phyloP scores from a whole-genome alignment of 306 rosid genomes.

The Cucumis hystrix region DNA sequence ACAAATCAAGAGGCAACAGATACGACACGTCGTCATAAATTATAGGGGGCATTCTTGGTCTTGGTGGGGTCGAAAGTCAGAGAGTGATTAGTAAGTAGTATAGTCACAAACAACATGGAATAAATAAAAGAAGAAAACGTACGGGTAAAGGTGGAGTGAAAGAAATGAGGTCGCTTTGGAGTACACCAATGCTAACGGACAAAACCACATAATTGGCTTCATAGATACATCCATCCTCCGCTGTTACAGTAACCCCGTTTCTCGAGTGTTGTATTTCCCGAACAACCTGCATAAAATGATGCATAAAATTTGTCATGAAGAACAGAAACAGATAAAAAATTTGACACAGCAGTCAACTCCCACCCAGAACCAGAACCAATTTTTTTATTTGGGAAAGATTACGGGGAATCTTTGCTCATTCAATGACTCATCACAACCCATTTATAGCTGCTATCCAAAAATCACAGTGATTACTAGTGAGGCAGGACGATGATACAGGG shows the following conservation, averaged over 20 bases:
- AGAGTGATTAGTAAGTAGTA: neutral
- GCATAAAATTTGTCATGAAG: slow-evolving; percentile 6
- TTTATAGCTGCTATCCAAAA: slow-evolving; percentile 10
- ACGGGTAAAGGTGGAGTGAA: slow-evolving; percentile 86
- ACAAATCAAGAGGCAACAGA: slow-evolving; percentile 6
- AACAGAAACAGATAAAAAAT: neutral
- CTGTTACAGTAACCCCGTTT: slow-evolving; percentile 62
- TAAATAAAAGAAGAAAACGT: slow-evolving; percentile 20
- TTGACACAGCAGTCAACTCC: slow-evolving; percentile 17
- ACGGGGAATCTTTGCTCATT: slow-evolving; percentile 12
- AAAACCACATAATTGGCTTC: slow-evolving; percentile 69
- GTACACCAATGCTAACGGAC: slow-evolving; percentile 94
- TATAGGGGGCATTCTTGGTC: neutral
- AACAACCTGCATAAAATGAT: slow-evolving; percentile 66
- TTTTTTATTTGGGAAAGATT: slow-evolving; percentile 1
- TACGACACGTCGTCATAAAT: slow-evolving; percentile 12
- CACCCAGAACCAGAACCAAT: slow-evolving; percentile 17
- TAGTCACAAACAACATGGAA: neutral
- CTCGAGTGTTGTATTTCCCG: slow-evolving; percentile 79
- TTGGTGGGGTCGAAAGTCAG: neutral
- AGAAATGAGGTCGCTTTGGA: slow-evolving; percentile 77
- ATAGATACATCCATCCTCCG: slow-evolving; percentile 81
- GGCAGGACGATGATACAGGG: slow-evolving; percentile 4
- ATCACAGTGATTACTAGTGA: slow-evolving; percentile 2
- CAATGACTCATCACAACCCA: neutral